Evolutionary conservation across 2,329 filamentous ascomycete species (phyloP).

Genomic region (Fusarium sarcochroum): DNA sequence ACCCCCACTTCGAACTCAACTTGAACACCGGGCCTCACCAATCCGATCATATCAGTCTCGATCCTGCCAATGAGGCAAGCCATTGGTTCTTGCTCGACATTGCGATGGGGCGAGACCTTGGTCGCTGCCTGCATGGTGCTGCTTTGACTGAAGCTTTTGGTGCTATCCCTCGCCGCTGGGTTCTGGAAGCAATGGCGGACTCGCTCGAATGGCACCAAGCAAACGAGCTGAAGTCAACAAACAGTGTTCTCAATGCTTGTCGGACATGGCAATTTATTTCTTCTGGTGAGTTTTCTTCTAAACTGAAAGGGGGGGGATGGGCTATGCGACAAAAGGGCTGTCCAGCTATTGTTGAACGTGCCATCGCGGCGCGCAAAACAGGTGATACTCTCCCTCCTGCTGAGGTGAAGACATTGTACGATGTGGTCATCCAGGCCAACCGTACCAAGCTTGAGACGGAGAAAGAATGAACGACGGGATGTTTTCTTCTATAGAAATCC

Average conservation of each 20-base stretch:
- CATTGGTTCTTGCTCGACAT: constrained; percentile 32
- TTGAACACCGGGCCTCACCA: constrained; percentile 22
- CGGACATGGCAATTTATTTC: background rate
- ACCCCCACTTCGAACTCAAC: constrained; percentile 26
- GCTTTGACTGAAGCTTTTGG: background rate
- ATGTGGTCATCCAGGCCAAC: background rate
- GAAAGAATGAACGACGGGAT: too few species aligned
- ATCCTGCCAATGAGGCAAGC: constrained; percentile 10
- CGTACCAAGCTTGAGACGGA: too few species aligned
- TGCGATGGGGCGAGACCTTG: constrained; percentile 12
- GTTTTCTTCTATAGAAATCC: too few species aligned
- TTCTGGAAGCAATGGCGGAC: constrained; percentile 10
- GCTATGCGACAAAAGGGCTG: background rate
- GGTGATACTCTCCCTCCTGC: background rate
- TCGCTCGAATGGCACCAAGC: constrained; percentile 18
- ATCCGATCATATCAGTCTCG: constrained; percentile 12
- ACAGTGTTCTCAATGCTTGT: constrained; percentile 22
- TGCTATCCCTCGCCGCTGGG: background rate
- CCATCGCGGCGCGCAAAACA: background rate
- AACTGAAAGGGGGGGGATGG: background rate
- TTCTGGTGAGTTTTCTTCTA: background rate
- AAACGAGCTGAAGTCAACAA: background rate
- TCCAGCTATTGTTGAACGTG: background rate
- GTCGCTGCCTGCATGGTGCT: constrained; percentile 2
- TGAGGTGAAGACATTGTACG: background rate